Percentiles rank a stretch among this genome's conserved stretches.
phyloP scores from a whole-genome alignment of 768 basidiomycete genomes.

The Pleurotus eryngii region DNA sequence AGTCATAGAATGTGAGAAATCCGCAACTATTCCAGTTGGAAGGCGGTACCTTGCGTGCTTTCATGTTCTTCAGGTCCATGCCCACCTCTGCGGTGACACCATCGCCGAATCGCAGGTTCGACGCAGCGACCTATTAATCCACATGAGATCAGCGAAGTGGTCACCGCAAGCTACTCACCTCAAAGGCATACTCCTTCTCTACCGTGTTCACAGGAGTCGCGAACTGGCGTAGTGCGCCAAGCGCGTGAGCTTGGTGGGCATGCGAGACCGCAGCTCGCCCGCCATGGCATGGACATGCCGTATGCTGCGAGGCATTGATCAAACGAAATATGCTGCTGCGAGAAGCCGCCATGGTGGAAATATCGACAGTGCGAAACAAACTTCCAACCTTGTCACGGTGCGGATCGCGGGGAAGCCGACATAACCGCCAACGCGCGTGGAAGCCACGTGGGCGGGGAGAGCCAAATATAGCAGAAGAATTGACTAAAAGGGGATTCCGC shows the following conservation, averaged over 20 bases:
- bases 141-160: too few species aligned
- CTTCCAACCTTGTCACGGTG: constrained; percentile 1
- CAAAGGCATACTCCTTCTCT: constrained; percentile 91
- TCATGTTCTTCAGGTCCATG: constrained; percentile 94
- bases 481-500: background rate
- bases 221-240: constrained; percentile 65
- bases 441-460: background rate
- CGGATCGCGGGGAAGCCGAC: constrained; percentile 10
- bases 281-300: constrained; percentile 78
- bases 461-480: background rate
- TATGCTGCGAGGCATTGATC: constrained; percentile 71
- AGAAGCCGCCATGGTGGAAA: constrained; percentile 44
- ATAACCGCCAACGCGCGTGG: background rate
- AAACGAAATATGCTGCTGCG: constrained; percentile 67
- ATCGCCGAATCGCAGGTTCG: constrained; percentile 85
- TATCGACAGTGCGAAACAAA: too few species aligned
- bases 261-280: constrained; percentile 44
- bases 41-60: constrained; percentile 71
- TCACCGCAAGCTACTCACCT: constrained; percentile 39
- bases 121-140: constrained; percentile 66
- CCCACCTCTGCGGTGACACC: constrained; percentile 89
- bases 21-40: constrained; percentile 1
- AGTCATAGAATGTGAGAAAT: constrained; percentile 9
- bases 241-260: constrained; percentile 36
- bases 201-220: constrained; percentile 72